Evolutionary conservation across 257 asterid species (phyloP).

Genomic region (Scutellaria baicalensis): DNA sequence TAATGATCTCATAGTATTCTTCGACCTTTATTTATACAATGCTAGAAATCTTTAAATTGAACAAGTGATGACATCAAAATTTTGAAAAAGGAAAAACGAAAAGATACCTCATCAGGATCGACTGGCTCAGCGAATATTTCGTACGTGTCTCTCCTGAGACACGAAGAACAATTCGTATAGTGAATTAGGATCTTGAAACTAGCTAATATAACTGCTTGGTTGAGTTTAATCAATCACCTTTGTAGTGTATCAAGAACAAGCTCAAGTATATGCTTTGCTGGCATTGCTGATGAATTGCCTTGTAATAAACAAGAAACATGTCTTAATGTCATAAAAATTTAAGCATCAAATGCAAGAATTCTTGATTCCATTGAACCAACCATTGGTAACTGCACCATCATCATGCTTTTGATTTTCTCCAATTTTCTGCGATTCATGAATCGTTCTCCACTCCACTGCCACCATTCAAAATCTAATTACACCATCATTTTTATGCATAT

Average conservation of each 20-base stretch:
- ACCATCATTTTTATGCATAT: not conserved
- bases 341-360: not conserved
- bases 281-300: slow-evolving; percentile 42
- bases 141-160: slow-evolving; percentile 59
- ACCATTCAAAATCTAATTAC: not conserved
- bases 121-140: slow-evolving; percentile 90
- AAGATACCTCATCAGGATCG: slow-evolving; percentile 57
- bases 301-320: not conserved
- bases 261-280: slow-evolving; percentile 59
- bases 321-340: not conserved
- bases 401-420: not conserved
- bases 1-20: slow-evolving; percentile 67
- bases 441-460: slow-evolving; percentile 26
- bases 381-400: slow-evolving; percentile 11
- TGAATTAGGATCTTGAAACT: no score
- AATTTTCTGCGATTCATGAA: not conserved
- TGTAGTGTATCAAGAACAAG: slow-evolving; percentile 70
- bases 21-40: slow-evolving; percentile 42
- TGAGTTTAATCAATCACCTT: slow-evolving; percentile 27
- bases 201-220: not conserved
- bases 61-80: not conserved
- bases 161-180: not conserved
- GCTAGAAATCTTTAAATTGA: not conserved
- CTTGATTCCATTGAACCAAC: slow-evolving; percentile 3
- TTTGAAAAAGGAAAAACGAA: not conserved